Evolutionary conservation across 352 stramenopile genomes (phyloP).

Genomic region (Phytophthora foliorum): DNA sequence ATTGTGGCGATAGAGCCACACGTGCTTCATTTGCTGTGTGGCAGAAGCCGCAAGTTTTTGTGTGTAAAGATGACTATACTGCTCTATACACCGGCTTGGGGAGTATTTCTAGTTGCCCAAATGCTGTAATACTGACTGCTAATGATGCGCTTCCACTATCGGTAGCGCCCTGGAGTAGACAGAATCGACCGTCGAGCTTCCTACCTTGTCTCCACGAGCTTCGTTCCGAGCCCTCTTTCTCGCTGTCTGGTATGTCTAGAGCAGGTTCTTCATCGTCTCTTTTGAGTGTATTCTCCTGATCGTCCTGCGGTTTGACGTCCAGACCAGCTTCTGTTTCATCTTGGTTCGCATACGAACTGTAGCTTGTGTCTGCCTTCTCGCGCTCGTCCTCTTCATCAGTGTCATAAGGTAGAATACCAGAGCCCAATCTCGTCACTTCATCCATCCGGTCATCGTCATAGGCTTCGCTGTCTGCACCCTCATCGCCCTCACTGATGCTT

Average conservation of each 20-base stretch:
- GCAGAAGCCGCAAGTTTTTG: not conserved
- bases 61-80: not conserved
- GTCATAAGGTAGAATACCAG: not conserved
- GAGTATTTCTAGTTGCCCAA: conserved; percentile 12
- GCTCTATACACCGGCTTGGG: not conserved
- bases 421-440: not conserved
- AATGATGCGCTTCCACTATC: not conserved
- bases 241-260: not conserved
- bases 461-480: conserved; percentile 12
- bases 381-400: conserved; percentile 22
- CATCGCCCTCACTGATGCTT: conserved; percentile 27
- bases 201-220: conserved; percentile 25
- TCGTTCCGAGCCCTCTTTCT: not conserved
- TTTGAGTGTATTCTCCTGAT: conserved; percentile 11
- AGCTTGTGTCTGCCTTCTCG: conserved; percentile 12
- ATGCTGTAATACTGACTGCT: conserved; percentile 7
- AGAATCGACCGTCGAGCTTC: conserved; percentile 32
- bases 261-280: not conserved
- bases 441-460: conserved; percentile 7
- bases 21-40: too few relatives aligned
- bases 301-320: not conserved
- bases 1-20: too few relatives aligned
- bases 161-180: conserved; percentile 14
- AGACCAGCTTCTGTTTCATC: conserved; percentile 16
- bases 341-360: conserved; percentile 24